phyloP scores from a whole-genome alignment of 2,329 filamentous ascomycete species.

The Xylariaceae sp. region DNA sequence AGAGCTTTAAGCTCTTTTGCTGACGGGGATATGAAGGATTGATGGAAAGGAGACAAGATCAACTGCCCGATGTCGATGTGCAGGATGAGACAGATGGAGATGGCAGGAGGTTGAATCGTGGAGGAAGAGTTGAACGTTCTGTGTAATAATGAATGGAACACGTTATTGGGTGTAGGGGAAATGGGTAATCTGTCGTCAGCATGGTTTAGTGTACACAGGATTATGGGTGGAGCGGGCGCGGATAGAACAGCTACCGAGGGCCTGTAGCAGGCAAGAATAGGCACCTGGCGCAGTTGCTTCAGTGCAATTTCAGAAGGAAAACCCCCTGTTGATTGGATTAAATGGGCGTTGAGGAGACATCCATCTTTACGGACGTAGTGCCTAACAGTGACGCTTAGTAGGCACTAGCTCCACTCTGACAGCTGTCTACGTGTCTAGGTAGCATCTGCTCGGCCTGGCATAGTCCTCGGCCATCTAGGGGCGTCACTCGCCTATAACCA shows the following conservation, averaged over 20 bases:
- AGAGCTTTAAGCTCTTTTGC: conserved; percentile 14
- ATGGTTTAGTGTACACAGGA: background rate
- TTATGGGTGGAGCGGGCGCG: conserved; percentile 14
- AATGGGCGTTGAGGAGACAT: no score
- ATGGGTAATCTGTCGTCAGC: conserved; percentile 23
- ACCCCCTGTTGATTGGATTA: background rate
- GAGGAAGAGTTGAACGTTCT: background rate
- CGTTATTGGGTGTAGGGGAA: conserved; percentile 3
- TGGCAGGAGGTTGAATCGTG: background rate
- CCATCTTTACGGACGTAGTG: no score
- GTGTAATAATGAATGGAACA: background rate
- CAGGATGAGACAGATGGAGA: background rate
- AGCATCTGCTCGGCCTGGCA: no score
- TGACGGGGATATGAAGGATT: conserved; percentile 9
- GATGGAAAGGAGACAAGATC: background rate
- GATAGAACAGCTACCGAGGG: background rate
- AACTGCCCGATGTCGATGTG: background rate
- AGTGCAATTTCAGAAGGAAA: background rate
- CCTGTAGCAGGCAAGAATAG: background rate
- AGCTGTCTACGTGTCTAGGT: no score
- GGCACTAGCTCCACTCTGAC: no score
- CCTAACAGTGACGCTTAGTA: no score
- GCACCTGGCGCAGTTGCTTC: background rate
- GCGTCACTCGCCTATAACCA: no score
- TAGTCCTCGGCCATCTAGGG: no score